Base-by-base conservation (phyloP, 257 asterid species). In the Eustoma russellianum region DNA sequence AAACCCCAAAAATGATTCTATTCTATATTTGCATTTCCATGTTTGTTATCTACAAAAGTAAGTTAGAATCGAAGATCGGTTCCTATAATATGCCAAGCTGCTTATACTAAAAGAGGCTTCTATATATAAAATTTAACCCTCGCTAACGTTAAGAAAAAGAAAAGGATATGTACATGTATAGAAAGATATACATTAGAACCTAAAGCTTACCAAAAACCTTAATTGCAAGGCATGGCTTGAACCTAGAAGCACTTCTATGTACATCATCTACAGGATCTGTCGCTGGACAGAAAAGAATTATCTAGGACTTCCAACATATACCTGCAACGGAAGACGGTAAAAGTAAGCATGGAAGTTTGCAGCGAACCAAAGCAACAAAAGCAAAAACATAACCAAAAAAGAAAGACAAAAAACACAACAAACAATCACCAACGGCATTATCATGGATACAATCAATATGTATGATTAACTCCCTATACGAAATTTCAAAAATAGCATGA, bases 251-350 rank as follows among this genome's bases (percentile, higher is more conserved):
- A 47, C 47, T 6, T 34, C 50, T 55, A 78, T 70, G 65, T 61
- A 75, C 82, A 68, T 17, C 47, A 68, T 73, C 48, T 70, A 76
- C 74, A 73, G 51, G 66, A 63, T 74, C 64, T 67, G 62, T 68
- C 70, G 48, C 57, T 66, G 18, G 53, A 62, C 53, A 56, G 60
- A 13, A 28, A 48, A 66, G 59, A 66, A 67, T 50, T 54, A 28
- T 24, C 49, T 49, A 56, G 53, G 55, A 66, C 53, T 49, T 46
- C 68, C n/a, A 67, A 69, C 75, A 83, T 70, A 71, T 71, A 87
- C 83, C 86, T 79, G 91, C 67, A 72, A 52, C 46, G 38, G 9
- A 24, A 46, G 35, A 49, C 46, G 17, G 49, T 49, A 5, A 62
- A 59, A 52, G 17, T 38, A 48, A 33, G 46, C 48, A 50, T 0